Evolutionary conservation across 192 early-diverging fungal species (phyloP), one percentile per base, ranked within the genome.

Genomic region (Gigaspora rosea): DNA sequence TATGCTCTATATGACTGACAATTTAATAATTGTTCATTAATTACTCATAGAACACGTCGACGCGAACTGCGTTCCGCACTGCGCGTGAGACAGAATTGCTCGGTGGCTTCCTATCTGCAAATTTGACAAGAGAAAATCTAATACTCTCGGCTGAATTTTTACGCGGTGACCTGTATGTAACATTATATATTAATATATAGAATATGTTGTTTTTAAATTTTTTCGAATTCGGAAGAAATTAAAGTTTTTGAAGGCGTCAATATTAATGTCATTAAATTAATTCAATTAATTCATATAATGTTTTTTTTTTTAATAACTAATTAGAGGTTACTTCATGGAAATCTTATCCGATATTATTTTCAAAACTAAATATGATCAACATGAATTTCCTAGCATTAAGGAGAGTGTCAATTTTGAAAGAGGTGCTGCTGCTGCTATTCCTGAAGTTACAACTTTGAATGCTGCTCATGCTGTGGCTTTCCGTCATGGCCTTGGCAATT

Each of bases 401-500:
- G 80, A 85, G 22, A 73, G 84, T 9, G 91, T 94, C 61, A 82
- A 78, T 62, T 87, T 84, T 32, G 93, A 99, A 85, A 81, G 91
- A 20, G 78, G 84, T 75, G 82, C 85, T 48, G 90, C 94, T 33
- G 85, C 90, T 32, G 73, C 85, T 35, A 85, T 89, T 80, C 87
- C 93, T 15, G 87, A 85, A 71, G 86, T 92, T 36, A 77, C 87
- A 20, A 90, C 91, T 33, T 73, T 94, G 46, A 95, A 97, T 74
- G 88, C 89, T 46, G 86, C 94, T 75, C 96, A 99, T 85, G 88
- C 88, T 78, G 91, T 91, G 48, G 97, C 96, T 47, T 99, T 97
- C 91, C 93, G 95, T 80, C 82, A 81, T 77, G 97, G 97, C 15
- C 91, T 99, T 78, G 97, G 97, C 66, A 96, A 97, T 94, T 91